These are phyloP conservation scores for Fusarium drepaniforme DNA, from an alignment of 2,329 filamentous ascomycete genomes.

Conservation along the genomic window DNA sequence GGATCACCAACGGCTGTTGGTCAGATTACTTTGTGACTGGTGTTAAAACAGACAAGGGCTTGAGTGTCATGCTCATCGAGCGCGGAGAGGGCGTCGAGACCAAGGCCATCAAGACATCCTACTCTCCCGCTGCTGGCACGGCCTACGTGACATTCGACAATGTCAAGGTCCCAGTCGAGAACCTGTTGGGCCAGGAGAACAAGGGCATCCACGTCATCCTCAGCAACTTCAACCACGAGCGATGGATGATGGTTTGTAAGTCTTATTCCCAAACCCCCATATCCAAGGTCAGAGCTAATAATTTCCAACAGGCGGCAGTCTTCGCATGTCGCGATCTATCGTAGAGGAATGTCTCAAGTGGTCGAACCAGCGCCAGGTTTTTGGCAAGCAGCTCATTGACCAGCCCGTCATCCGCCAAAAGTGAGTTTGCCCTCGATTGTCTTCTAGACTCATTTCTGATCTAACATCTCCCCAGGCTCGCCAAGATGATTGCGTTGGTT, in stretches of 20 bases:
- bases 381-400: conserved; percentile 84
- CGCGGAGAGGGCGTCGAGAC: conserved; percentile 81
- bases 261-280: conserved; percentile 15
- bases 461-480: conserved; percentile 64
- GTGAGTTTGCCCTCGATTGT: conserved; percentile 54
- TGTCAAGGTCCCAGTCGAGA: conserved; percentile 84
- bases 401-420: conserved; percentile 88
- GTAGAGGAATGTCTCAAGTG: conserved; percentile 90
- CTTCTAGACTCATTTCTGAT: not conserved
- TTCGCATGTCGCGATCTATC: conserved; percentile 75
- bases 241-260: conserved; percentile 79
- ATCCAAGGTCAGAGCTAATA: conserved; percentile 10
- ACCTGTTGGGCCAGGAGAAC: conserved; percentile 85
- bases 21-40: conserved; percentile 87
- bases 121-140: conserved; percentile 83
- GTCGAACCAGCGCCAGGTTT: conserved; percentile 88
- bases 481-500: conserved; percentile 86
- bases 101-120: conserved; percentile 83
- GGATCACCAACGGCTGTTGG: conserved; percentile 87
- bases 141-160: conserved; percentile 87
- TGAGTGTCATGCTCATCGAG: conserved; percentile 82
- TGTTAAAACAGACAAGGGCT: conserved; percentile 82
- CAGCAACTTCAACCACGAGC: conserved; percentile 90
- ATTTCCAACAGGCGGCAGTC: conserved; percentile 60
- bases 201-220: conserved; percentile 88